These are phyloP conservation scores for Zopfochytrium polystomum DNA, from an alignment of 371 early-diverging fungal genomes.

Conservation along the genomic window DNA sequence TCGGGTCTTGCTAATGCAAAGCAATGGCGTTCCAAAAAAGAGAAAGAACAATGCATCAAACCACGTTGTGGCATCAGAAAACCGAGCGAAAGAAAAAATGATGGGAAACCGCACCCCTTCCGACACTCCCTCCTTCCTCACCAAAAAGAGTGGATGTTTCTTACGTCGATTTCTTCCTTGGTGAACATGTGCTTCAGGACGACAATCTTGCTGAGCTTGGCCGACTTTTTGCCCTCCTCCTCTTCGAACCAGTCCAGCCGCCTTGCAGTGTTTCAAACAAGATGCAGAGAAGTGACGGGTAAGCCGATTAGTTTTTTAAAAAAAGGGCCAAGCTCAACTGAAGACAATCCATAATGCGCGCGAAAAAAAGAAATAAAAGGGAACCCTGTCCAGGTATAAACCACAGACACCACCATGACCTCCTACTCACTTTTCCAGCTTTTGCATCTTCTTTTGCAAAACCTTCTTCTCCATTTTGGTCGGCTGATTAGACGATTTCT, in stretches of 20 bases:
- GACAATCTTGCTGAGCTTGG: slow-evolving; percentile 76
- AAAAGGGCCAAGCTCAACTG: not conserved
- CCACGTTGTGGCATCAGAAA: not conserved
- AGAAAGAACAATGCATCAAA: not conserved
- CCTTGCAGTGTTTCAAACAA: slow-evolving; percentile 37
- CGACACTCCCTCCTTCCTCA: too few species aligned
- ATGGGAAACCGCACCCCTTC: not conserved
- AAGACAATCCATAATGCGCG: not conserved
- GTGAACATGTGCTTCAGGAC: slow-evolving; percentile 94
- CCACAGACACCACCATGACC: slow-evolving; percentile 1
- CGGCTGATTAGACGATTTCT: too few species aligned
- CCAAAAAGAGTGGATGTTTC: not conserved
- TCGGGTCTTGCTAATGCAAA: slow-evolving; percentile 73
- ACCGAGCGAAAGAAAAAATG: not conserved
- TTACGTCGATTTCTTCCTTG: slow-evolving; percentile 76
- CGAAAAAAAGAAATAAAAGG: not conserved
- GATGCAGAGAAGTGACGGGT: not conserved
- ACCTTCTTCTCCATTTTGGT: slow-evolving; percentile 44
- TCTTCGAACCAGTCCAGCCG: slow-evolving; percentile 91
- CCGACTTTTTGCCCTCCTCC: slow-evolving; percentile 63
- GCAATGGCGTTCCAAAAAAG: not conserved
- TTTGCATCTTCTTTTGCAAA: slow-evolving; percentile 66
- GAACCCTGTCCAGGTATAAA: not conserved
- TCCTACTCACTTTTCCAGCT: slow-evolving; percentile 64
- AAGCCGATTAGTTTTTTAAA: not conserved